phyloP scores from a whole-genome alignment of 2,329 filamentous ascomycete species.

The Colletotrichum tabaci region DNA sequence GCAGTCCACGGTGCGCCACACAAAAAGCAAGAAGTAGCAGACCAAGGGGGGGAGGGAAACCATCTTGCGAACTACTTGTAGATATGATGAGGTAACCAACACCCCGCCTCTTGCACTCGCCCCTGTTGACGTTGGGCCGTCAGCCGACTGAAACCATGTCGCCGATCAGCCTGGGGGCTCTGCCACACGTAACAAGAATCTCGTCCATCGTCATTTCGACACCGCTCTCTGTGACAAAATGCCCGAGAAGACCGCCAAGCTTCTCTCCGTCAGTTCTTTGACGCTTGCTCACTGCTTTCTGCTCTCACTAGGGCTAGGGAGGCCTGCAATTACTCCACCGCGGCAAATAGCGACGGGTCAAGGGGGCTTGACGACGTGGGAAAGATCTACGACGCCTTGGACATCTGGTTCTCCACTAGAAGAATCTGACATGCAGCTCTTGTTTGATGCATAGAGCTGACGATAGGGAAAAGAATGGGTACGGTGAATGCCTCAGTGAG shows the following conservation, averaged over 20 bases:
- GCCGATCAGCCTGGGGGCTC: slow-evolving; percentile 13
- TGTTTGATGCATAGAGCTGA: not conserved
- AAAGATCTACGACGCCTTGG: slow-evolving; percentile 13
- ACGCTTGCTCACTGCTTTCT: not conserved
- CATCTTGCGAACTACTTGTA: no score
- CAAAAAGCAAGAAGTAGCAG: not conserved
- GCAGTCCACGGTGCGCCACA: not conserved
- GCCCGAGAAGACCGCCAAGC: not conserved
- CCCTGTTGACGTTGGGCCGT: not conserved
- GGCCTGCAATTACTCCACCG: not conserved
- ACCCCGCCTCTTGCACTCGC: no score
- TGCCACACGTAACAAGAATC: slow-evolving; percentile 19
- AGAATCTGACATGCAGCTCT: not conserved
- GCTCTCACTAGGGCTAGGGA: not conserved
- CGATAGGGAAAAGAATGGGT: not conserved
- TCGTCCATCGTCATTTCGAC: slow-evolving; percentile 26
- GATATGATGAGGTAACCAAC: not conserved
- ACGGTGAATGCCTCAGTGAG: not conserved
- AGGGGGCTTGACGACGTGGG: slow-evolving; percentile 5
- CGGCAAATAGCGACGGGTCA: slow-evolving; percentile 17
- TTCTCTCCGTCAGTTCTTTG: not conserved
- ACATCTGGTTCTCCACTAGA: not conserved
- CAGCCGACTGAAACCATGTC: not conserved
- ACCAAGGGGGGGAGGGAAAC: no score
- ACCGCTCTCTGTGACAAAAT: not conserved